Base-by-base conservation (phyloP, 2,329 filamentous ascomycete species). In the Fusarium sp. region DNA sequence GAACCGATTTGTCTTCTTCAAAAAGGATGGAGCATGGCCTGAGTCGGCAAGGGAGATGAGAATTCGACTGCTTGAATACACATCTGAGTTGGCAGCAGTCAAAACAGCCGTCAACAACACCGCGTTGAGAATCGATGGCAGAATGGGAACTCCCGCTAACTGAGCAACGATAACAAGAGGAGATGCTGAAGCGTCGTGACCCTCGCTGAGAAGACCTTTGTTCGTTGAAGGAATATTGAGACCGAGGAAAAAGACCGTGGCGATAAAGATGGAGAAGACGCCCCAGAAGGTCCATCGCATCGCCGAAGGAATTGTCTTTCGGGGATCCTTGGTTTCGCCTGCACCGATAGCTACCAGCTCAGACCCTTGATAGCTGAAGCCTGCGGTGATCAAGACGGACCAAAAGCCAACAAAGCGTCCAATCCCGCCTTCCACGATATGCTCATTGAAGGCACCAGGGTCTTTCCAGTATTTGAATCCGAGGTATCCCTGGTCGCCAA, bases 81-180 rank as follows among this genome's bases (percentile, higher is more conserved):
- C 81, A 79, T 87, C 88, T 1, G 87, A 85, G 72, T 89, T 89
- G 23, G 84, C 87, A 4, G 87, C 86, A 4, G 87, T 88, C 81
- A 86, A 87, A 3, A 89, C 90, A 13, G 88, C 90, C 6, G 90
- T 88, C 42, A 92, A 80, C 61, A 92, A 87, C 9, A 87, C 88
- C 34, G 85, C 89, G 73, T 93, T 92, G 80, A 92, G 89, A 67
- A 92, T 84, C 43, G 86, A 87, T 68, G 90, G 87, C 2, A 93
- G 84, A 2, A 84, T 85, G 2, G 81, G 79, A 71, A 94, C 92
- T 9, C 87, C 85, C 5, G 90, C 84, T 12, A 86, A 82, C 73
- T 89, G 84, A 80, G 93, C 92, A 27, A 90, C 90, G 62, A 89
- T 87, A 23, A 89, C 88, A 76, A 89, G 88, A 1, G 89, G 89